Percentiles rank a stretch among this genome's conserved stretches.
Evolutionary conservation across 768 basidiomycete species (phyloP).

Genomic region (Phaeotremella fagi): DNA sequence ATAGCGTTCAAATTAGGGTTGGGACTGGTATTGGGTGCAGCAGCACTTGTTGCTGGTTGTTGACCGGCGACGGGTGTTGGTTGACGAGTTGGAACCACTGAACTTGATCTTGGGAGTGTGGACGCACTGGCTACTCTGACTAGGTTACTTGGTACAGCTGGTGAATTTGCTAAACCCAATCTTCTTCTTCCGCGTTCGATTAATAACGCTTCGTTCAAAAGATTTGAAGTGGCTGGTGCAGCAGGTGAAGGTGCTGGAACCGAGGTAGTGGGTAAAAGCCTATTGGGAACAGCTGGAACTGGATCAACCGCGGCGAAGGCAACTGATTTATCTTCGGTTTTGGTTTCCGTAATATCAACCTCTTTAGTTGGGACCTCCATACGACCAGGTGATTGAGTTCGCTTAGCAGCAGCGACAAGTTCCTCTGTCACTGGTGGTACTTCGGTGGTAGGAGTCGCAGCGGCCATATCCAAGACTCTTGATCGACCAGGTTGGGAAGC

Average conservation of each 20-base stretch:
- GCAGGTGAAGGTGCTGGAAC: neutral
- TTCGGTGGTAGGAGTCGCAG: constrained; percentile 1
- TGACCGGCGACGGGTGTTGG: neutral
- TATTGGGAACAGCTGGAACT: constrained; percentile 8
- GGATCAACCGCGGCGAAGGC: constrained; percentile 2
- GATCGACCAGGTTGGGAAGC: constrained; percentile 17
- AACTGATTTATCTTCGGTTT: neutral
- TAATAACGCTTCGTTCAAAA: constrained; percentile 10
- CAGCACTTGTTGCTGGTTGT: neutral
- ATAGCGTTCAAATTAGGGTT: neutral
- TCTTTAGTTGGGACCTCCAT: neutral
- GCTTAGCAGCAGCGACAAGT: neutral
- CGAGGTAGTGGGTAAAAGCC: constrained; percentile 4
- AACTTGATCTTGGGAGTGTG: neutral
- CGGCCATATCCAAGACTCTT: constrained; percentile 3
- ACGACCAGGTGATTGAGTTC: neutral
- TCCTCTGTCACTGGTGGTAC: neutral
- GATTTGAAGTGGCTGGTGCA: neutral
- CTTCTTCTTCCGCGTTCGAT: constrained; percentile 12
- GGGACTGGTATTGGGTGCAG: neutral
- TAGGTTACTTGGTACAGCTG: neutral
- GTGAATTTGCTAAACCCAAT: neutral
- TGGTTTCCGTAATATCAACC: neutral
- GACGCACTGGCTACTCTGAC: neutral
- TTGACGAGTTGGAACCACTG: neutral